phyloP scores from a whole-genome alignment of 495 filamentous ascomycete species.

The Penicillium salamii region DNA sequence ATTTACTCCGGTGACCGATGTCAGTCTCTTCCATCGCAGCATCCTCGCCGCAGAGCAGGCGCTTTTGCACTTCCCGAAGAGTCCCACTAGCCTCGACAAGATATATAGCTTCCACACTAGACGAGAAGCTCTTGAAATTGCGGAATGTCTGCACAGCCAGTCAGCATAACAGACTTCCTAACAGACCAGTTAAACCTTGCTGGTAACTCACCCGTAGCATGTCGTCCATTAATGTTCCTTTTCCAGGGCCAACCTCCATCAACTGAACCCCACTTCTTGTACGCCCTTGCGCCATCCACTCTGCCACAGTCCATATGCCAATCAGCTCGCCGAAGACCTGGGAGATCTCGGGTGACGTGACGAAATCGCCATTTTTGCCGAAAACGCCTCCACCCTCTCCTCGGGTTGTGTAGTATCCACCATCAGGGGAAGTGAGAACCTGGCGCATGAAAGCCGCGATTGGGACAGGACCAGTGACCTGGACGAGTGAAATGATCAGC shows the following conservation, averaged over 20 bases:
- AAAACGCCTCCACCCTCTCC: slow-evolving; percentile 67
- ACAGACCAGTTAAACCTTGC: neutral
- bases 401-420: slow-evolving; percentile 88
- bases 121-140: slow-evolving; percentile 73
- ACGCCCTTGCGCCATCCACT: slow-evolving; percentile 90
- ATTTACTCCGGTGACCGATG: slow-evolving; percentile 70
- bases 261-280: slow-evolving; percentile 70
- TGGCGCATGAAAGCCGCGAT: slow-evolving; percentile 97
- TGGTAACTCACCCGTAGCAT: slow-evolving; percentile 69
- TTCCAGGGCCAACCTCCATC: slow-evolving; percentile 90
- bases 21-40: slow-evolving; percentile 66
- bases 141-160: slow-evolving; percentile 64
- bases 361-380: slow-evolving; percentile 86
- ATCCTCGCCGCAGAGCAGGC: slow-evolving; percentile 76
- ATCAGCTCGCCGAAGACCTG: slow-evolving; percentile 94
- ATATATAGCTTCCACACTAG: slow-evolving; percentile 79
- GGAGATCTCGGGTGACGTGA: slow-evolving; percentile 95
- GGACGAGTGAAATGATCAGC: slow-evolving; percentile 8
- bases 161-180: too few relatives aligned
- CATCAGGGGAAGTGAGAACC: slow-evolving; percentile 87
- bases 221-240: slow-evolving; percentile 97
- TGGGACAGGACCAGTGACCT: slow-evolving; percentile 79
- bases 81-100: slow-evolving; percentile 84
- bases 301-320: slow-evolving; percentile 89
- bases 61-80: slow-evolving; percentile 71